Conservation (phyloP, 768 basidiomycete genomes). For the Suillus luteus region DNA sequence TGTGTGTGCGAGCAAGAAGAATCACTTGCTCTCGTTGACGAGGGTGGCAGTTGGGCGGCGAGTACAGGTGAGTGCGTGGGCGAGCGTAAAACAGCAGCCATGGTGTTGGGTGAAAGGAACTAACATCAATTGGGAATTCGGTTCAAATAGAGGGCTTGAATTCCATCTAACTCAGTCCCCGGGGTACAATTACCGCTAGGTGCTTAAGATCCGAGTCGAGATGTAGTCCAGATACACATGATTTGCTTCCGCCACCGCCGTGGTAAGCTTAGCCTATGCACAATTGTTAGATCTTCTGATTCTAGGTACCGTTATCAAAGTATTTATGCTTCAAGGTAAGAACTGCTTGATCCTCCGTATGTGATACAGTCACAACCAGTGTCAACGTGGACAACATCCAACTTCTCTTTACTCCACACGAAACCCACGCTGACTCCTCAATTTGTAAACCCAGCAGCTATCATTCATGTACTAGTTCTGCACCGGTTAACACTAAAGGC, state of each 20-base stretch:
- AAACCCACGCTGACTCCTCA: background rate
- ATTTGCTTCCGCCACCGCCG: background rate
- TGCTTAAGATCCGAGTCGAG: background rate
- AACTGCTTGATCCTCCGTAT: too few relatives aligned
- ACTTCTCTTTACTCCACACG: background rate
- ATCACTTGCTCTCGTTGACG: background rate
- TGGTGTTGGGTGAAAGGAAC: background rate
- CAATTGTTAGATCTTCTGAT: background rate
- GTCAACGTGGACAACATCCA: background rate
- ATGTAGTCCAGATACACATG: background rate
- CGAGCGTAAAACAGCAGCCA: background rate
- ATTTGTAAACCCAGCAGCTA: background rate
- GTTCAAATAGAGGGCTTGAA: background rate
- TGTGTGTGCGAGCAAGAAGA: background rate
- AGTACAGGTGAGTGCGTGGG: background rate
- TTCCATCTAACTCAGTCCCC: background rate
- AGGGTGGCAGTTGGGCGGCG: background rate
- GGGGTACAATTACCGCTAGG: background rate
- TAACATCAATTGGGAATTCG: background rate
- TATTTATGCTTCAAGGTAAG: too few relatives aligned
- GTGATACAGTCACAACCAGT: background rate
- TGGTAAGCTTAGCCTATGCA: background rate
- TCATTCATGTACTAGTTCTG: background rate
- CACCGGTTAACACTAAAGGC: background rate
- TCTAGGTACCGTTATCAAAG: too few relatives aligned